A percentile compares a stretch with the other conserved stretches of the same genome.
Evolutionary conservation across 179 eudicot genomes (phyloP).

Genomic region (Monotropa hypopitys): DNA sequence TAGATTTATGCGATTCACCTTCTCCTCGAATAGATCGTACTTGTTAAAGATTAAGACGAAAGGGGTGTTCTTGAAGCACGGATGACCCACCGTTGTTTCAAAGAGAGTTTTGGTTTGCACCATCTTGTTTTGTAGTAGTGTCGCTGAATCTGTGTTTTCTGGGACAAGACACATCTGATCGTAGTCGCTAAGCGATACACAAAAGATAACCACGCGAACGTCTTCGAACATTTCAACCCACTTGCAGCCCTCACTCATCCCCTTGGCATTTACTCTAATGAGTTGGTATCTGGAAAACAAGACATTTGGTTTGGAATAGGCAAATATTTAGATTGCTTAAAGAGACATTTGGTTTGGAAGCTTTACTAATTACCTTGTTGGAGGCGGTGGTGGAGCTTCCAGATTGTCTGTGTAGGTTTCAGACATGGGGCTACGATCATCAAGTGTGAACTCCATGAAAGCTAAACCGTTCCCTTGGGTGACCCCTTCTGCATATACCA

Average conservation of each 20-base stretch:
- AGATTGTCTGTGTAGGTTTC: constrained; percentile 71
- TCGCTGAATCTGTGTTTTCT: constrained; percentile 26
- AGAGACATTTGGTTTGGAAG: not conserved
- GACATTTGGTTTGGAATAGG: not conserved
- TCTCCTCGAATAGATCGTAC: constrained; percentile 82
- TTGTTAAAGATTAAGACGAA: constrained; percentile 74
- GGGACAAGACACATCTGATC: constrained; percentile 53
- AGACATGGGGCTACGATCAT: constrained; percentile 95
- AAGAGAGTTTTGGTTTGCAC: constrained; percentile 74
- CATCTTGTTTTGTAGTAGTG: constrained; percentile 60
- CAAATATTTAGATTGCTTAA: not conserved
- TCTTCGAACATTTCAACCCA: constrained; percentile 99
- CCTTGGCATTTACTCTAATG: constrained; percentile 76
- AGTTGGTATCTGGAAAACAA: constrained; percentile 55
- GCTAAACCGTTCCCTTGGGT: constrained; percentile 91
- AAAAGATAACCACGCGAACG: constrained; percentile 71
- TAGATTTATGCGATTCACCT: constrained; percentile 47
- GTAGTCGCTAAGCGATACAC: constrained; percentile 76
- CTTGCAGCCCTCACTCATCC: constrained; percentile 87
- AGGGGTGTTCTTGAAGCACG: constrained; percentile 74
- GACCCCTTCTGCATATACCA: constrained; percentile 88
- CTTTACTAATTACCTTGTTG: constrained; percentile 46
- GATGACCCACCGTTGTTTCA: constrained; percentile 60
- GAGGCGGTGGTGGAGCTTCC: constrained; percentile 53
- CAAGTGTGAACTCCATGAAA: constrained; percentile 88